Conservation (phyloP, 2,329 filamentous ascomycete genomes). For the Trichoderma sp. region DNA sequence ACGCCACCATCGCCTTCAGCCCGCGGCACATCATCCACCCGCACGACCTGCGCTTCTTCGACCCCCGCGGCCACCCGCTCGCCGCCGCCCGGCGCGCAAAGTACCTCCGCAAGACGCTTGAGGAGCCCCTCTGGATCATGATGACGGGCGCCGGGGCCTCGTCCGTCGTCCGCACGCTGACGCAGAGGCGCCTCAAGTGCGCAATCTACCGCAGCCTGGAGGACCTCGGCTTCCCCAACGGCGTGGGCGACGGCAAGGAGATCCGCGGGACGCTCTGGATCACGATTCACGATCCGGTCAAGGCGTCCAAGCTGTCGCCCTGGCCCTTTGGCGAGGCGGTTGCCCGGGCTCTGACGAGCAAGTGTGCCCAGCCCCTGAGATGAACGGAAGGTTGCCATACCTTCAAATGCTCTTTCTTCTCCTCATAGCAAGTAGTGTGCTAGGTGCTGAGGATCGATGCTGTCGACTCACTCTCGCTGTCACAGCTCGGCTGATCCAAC, state of each 20-base stretch:
- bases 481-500: too few species aligned
- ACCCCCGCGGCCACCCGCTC: conserved; percentile 41
- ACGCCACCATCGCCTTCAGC: conserved; percentile 35
- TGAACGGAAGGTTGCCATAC: not conserved
- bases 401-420: not conserved
- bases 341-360: conserved; percentile 29
- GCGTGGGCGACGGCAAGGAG: conserved; percentile 26
- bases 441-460: not conserved
- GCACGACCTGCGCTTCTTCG: conserved; percentile 40
- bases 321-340: conserved; percentile 33
- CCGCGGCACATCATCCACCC: conserved; percentile 40
- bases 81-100: conserved; percentile 33
- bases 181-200: conserved; percentile 35
- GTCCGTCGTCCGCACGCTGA: conserved; percentile 36
- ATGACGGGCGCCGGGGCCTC: conserved; percentile 29
- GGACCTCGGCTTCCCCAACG: conserved; percentile 34
- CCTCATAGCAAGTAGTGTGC: not conserved
- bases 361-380: conserved; percentile 21
- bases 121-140: conserved; percentile 42
- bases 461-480: not conserved
- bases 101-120: conserved; percentile 35
- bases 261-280: conserved; percentile 38
- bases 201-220: conserved; percentile 37
- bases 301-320: conserved; percentile 28
- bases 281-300: conserved; percentile 30